Evolutionary conservation across 2,329 filamentous ascomycete genomes (phyloP).

Genomic region (Trichoderma breve): DNA sequence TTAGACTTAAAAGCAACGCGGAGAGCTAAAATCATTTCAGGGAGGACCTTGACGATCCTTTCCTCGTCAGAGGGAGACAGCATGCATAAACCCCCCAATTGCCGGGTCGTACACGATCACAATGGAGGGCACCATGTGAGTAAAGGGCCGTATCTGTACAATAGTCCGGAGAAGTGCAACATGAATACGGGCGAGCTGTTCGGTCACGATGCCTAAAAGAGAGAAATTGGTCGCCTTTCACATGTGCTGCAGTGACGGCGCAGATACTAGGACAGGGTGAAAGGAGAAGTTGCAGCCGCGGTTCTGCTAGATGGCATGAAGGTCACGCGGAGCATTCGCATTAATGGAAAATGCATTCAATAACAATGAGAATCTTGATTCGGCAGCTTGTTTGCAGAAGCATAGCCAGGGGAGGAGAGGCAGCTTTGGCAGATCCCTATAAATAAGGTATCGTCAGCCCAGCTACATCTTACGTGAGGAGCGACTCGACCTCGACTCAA

Average conservation of each 20-base stretch:
- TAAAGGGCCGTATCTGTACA: not conserved
- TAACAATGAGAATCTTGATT: not conserved
- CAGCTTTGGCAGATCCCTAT: not conserved
- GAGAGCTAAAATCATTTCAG: not conserved
- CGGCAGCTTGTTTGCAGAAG: not conserved
- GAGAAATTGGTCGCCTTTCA: not conserved
- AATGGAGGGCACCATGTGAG: not conserved
- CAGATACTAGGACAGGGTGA: not conserved
- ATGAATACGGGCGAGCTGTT: not conserved
- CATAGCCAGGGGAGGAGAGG: not conserved
- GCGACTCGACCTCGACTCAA: not conserved
- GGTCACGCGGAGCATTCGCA: not conserved
- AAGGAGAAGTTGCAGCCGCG: not conserved
- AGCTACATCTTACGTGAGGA: not conserved
- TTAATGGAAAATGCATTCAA: not conserved
- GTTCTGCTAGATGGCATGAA: not conserved
- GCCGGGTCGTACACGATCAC: not conserved
- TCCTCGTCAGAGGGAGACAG: not conserved
- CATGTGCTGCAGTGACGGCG: not conserved
- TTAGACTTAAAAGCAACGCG: constrained; percentile 5
- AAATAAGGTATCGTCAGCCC: not conserved
- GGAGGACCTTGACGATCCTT: not conserved
- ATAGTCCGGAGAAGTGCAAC: not conserved
- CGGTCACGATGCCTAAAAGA: not conserved
- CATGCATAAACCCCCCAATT: not conserved